Conservation (phyloP, 805 yeast genomes). For the Sungouiozyma intestinalis region DNA sequence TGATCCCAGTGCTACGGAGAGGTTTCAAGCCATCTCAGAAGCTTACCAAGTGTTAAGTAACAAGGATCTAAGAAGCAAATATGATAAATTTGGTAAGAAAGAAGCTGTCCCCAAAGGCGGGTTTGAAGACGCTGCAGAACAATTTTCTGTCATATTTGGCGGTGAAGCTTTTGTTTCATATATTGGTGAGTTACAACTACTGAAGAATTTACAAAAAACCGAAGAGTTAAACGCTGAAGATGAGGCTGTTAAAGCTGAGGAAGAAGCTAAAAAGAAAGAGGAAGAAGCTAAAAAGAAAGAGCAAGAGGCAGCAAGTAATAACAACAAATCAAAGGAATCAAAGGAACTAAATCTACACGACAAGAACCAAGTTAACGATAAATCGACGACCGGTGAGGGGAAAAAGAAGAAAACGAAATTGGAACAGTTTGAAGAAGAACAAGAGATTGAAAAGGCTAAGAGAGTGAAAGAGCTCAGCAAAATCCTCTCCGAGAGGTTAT, state of each 20-base stretch:
- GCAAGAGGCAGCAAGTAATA: conserved; percentile 1
- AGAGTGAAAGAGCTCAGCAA: conserved; percentile 51
- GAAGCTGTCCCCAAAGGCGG: conserved; percentile 62
- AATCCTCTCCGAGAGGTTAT: conserved; percentile 45
- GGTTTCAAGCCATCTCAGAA: conserved; percentile 50
- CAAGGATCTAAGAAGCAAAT: conserved; percentile 49
- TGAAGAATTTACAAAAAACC: conserved; percentile 63
- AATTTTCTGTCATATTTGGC: conserved; percentile 66
- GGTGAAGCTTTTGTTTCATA: conserved; percentile 81
- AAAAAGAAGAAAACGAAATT: conserved; percentile 34
- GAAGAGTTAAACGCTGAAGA: conserved; percentile 42
- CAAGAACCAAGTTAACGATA: not conserved
- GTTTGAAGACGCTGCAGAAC: conserved; percentile 65
- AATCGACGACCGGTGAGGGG: conserved; percentile 1
- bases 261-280: conserved; percentile 17
- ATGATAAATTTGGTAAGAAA: conserved; percentile 69
- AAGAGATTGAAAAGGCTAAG: conserved; percentile 53
- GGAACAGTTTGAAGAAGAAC: conserved; percentile 69
- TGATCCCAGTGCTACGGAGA: conserved; percentile 64
- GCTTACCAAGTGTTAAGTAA: conserved; percentile 74
- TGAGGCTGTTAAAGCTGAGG: conserved; percentile 32
- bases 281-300: conserved; percentile 4
- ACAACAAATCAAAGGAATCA: not conserved
- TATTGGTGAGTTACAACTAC: conserved; percentile 78
- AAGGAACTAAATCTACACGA: not conserved